A percentile compares a stretch with the other conserved stretches of the same genome.
These are phyloP conservation scores for Fusarium decemcellulare DNA, from an alignment of 2,329 filamentous ascomycete species.

Conservation along the genomic window DNA sequence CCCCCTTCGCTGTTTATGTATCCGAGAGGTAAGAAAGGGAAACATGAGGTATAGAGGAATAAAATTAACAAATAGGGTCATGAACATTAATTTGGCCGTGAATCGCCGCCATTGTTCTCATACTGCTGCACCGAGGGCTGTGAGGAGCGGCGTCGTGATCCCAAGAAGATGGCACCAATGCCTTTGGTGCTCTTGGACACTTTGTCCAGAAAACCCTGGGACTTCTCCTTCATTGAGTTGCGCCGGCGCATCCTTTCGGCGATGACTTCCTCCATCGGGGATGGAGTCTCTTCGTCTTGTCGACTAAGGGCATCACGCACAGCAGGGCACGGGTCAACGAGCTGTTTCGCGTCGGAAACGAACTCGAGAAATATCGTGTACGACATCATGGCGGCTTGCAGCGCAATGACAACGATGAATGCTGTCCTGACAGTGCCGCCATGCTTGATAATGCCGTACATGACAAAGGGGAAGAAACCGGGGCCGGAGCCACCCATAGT, in stretches of 20 bases:
- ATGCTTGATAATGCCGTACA: constrained; percentile 75
- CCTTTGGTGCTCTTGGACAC: constrained; percentile 43
- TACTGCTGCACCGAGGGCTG: constrained; percentile 50
- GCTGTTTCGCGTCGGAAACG: constrained; percentile 60
- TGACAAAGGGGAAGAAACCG: constrained; percentile 80
- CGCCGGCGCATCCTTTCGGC: constrained; percentile 29
- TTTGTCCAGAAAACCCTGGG: constrained; percentile 41
- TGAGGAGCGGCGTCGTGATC: constrained; percentile 49
- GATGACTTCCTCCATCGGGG: constrained; percentile 33
- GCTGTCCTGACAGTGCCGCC: constrained; percentile 74
- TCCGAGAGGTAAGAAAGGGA: constrained; percentile 22
- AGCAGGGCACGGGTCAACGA: constrained; percentile 56
- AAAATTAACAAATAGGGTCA: constrained; percentile 19
- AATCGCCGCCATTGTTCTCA: constrained; percentile 41
- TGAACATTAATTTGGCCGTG: constrained; percentile 37
- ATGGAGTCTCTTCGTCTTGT: constrained; percentile 42
- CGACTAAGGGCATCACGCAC: constrained; percentile 35
- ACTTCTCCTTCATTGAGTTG: constrained; percentile 35
- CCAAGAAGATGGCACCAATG: constrained; percentile 45
- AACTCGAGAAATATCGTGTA: constrained; percentile 66
- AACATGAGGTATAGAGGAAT: constrained; percentile 25
- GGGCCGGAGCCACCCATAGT: constrained; percentile 83
- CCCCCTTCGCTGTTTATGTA: constrained; percentile 37
- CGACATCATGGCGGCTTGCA: constrained; percentile 61
- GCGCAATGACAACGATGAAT: constrained; percentile 73